Base-by-base conservation (phyloP, 2,329 filamentous ascomycete species). In the Trichoderma aggressivum region DNA sequence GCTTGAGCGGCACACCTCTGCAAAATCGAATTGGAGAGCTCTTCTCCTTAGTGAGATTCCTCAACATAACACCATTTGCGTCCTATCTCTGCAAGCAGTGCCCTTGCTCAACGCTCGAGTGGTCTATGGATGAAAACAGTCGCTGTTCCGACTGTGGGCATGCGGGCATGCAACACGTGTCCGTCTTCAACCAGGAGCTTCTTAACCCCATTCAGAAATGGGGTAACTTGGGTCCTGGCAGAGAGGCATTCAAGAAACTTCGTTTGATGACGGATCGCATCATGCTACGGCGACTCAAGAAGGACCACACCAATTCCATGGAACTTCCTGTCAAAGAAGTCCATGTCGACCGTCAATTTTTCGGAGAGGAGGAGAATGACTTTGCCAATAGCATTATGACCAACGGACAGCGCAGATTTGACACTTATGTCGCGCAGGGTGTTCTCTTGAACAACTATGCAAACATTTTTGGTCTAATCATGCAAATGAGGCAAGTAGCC, bases 401-500 rank as follows among this genome's bases (percentile, higher is more conserved):
- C 18, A 97, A 93, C 78, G 92, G 93, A 8, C 89, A 91, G 71
- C 91, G 96, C 73, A 91, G 94, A 76, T 99, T 98, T 75, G 93
- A 98, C 78, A 98, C 94, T 0, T 99, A 98, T 75, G 96, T 98
- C 47, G 92, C 94, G 21, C 93, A 94, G 74, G 94, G 94, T 83
- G 95, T 98, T 24, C 89, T 99, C 81, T 87, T 99, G 73, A 94
- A 98, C 85, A 97, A 98, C 79, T 98, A 98, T 76, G 96, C 96
- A 83, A 99, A 99, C 80, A 98, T 99, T 74, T 99, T 99, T 77
- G 95, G 94, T 78, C 87, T 99, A 70, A 98, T 99, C 78, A 98
- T 98, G 94, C 94, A 97, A 81, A 98, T 99, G 95, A 92, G 96
- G 70, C 96, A 99, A 83, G 93, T 98, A 30, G 94, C 96, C 8